Evolutionary conservation across 2,329 filamentous ascomycete genomes (phyloP).

Genomic region (Sporothrix luriei): DNA sequence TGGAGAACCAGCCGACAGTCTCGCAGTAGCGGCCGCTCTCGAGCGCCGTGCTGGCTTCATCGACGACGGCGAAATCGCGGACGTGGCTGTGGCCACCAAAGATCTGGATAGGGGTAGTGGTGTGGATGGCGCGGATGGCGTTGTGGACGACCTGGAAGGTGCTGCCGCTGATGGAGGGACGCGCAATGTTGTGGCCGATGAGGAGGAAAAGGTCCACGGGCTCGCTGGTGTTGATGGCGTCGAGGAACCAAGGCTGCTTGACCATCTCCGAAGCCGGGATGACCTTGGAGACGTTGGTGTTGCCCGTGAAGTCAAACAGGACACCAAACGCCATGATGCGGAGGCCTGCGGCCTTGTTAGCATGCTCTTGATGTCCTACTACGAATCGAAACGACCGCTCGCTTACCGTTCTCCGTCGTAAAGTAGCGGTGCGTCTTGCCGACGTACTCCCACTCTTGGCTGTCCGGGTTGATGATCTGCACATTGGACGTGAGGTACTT

Average conservation of each 20-base stretch:
- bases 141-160: conserved; percentile 54
- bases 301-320: conserved; percentile 55
- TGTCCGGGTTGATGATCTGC: conserved; percentile 47
- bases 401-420: conserved; percentile 43
- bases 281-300: conserved; percentile 63
- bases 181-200: conserved; percentile 64
- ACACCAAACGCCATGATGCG: conserved; percentile 52
- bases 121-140: conserved; percentile 60
- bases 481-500: conserved; percentile 52
- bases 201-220: conserved; percentile 66
- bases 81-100: conserved; percentile 68
- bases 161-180: conserved; percentile 48
- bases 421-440: conserved; percentile 51
- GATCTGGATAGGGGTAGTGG: conserved; percentile 63
- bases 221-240: conserved; percentile 55
- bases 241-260: conserved; percentile 62
- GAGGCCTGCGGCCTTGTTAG: conserved; percentile 40
- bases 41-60: conserved; percentile 62
- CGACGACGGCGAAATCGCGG: conserved; percentile 66
- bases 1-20: conserved; percentile 67
- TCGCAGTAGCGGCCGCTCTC: conserved; percentile 69
- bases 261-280: conserved; percentile 56
- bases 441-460: conserved; percentile 47
- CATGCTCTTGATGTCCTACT: background rate
- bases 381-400: background rate